These are phyloP conservation scores for Mortierella sp. DNA, from an alignment of 371 early-diverging fungal genomes.

Conservation along the genomic window DNA sequence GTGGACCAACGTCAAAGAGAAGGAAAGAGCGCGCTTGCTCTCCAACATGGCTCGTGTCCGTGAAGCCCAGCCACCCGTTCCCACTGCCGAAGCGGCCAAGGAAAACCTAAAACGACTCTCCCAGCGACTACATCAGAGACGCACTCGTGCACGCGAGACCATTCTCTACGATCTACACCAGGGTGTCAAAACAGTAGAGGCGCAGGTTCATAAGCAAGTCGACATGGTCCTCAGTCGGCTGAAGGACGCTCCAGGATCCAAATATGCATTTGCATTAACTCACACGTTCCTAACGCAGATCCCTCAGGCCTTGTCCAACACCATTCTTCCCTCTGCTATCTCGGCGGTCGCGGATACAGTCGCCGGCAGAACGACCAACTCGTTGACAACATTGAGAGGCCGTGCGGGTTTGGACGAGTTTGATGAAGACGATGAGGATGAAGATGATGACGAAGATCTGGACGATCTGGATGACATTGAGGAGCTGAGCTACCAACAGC, in stretches of 20 bases:
- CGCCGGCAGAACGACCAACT: slow-evolving; percentile 43
- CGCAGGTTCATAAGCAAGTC: slow-evolving; percentile 53
- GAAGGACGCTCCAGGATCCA: slow-evolving; percentile 48
- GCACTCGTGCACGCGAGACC: slow-evolving; percentile 45
- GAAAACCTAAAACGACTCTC: slow-evolving; percentile 44
- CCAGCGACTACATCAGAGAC: slow-evolving; percentile 46
- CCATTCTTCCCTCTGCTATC: slow-evolving; percentile 53
- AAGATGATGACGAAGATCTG: slow-evolving; percentile 28
- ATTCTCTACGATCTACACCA: slow-evolving; percentile 50
- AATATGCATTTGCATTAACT: slow-evolving; percentile 49
- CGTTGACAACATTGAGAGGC: slow-evolving; percentile 36
- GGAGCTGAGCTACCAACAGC: slow-evolving; percentile 29
- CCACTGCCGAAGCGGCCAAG: slow-evolving; percentile 35
- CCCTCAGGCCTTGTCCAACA: slow-evolving; percentile 41
- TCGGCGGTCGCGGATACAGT: slow-evolving; percentile 56
- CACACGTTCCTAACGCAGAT: slow-evolving; percentile 46
- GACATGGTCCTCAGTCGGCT: slow-evolving; percentile 53
- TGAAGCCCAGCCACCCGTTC: slow-evolving; percentile 16
- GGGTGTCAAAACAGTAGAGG: slow-evolving; percentile 52
- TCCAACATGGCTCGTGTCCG: slow-evolving; percentile 41
- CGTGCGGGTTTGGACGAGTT: slow-evolving; percentile 45
- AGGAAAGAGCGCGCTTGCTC: slow-evolving; percentile 41
- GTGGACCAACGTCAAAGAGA: slow-evolving; percentile 53
- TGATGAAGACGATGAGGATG: slow-evolving; percentile 55
- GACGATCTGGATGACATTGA: slow-evolving; percentile 36